phyloP scores from a whole-genome alignment of 2,329 filamentous ascomycete species.

The Colletotrichum karsti region DNA sequence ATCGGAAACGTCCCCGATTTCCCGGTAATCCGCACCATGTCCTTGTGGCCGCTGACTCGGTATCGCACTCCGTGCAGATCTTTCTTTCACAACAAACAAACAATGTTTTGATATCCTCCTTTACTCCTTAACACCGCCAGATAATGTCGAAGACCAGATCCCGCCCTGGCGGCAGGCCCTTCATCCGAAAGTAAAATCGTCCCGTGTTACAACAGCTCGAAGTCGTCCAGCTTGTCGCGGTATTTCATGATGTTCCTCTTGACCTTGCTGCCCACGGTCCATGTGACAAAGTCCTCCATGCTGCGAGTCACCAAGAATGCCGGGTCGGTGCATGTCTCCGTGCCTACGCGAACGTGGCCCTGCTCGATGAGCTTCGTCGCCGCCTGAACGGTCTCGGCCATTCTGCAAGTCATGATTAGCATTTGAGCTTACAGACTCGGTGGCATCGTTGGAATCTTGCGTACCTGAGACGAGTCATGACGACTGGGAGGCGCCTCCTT shows the following conservation, averaged over 20 bases:
- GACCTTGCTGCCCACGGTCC: conserved; percentile 96
- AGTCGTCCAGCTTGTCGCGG: conserved; percentile 93
- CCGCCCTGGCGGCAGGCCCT: conserved; percentile 8
- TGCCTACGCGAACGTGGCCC: conserved; percentile 90
- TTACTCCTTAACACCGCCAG: conserved; percentile 24
- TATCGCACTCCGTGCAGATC: background rate
- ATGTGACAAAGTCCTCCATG: conserved; percentile 97
- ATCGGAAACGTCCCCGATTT: background rate
- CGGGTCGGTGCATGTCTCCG: conserved; percentile 88
- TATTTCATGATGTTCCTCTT: conserved; percentile 97
- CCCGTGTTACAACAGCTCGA: conserved; percentile 77
- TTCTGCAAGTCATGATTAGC: conserved; percentile 45
- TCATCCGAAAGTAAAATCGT: conserved; percentile 21
- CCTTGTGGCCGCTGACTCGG: conserved; percentile 8
- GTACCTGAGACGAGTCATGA: conserved; percentile 82
- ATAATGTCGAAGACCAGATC: conserved; percentile 8
- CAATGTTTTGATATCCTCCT: conserved; percentile 2
- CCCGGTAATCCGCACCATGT: background rate
- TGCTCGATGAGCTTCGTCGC: conserved; percentile 91
- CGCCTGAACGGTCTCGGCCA: conserved; percentile 90
- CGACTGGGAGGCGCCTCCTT: conserved; percentile 81
- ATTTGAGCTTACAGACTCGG: background rate
- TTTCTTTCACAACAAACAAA: background rate
- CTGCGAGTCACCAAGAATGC: conserved; percentile 88
- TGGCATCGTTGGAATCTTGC: background rate